phyloP scores from a whole-genome alignment of 2,329 filamentous ascomycete species.

The Colletotrichum sp. region DNA sequence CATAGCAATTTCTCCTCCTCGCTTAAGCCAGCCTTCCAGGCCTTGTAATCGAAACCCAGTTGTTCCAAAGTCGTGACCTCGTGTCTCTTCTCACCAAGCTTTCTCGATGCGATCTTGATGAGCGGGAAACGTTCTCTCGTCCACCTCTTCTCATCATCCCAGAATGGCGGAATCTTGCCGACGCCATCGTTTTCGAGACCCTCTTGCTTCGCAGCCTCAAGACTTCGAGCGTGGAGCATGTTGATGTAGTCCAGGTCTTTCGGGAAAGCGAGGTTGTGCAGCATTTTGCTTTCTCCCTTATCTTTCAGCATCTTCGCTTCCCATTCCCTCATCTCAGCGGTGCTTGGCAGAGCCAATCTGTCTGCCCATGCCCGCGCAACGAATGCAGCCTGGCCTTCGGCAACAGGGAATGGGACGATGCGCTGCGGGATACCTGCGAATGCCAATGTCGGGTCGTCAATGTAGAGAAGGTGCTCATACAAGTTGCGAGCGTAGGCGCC shows the following conservation, averaged over 20 bases:
- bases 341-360: constrained; percentile 59
- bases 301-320: constrained; percentile 56
- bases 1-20: neutral
- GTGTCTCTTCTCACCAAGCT: constrained; percentile 36
- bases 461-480: constrained; percentile 74
- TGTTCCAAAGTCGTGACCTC: constrained; percentile 51
- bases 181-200: constrained; percentile 39
- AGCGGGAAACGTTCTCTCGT: constrained; percentile 41
- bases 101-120: constrained; percentile 44
- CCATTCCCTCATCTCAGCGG: constrained; percentile 65
- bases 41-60: constrained; percentile 44
- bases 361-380: constrained; percentile 71
- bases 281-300: constrained; percentile 46
- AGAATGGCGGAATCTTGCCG: constrained; percentile 42
- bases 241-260: constrained; percentile 67
- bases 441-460: constrained; percentile 66
- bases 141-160: constrained; percentile 44
- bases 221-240: constrained; percentile 54
- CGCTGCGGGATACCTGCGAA: constrained; percentile 71
- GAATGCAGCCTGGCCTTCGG: constrained; percentile 71
- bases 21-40: constrained; percentile 26
- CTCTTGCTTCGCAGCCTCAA: constrained; percentile 32
- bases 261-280: constrained; percentile 51
- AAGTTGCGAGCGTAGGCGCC: constrained; percentile 65
- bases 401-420: constrained; percentile 74